Evolutionary conservation across 768 basidiomycete genomes (phyloP).

Genomic region (Lactarius tabidus): DNA sequence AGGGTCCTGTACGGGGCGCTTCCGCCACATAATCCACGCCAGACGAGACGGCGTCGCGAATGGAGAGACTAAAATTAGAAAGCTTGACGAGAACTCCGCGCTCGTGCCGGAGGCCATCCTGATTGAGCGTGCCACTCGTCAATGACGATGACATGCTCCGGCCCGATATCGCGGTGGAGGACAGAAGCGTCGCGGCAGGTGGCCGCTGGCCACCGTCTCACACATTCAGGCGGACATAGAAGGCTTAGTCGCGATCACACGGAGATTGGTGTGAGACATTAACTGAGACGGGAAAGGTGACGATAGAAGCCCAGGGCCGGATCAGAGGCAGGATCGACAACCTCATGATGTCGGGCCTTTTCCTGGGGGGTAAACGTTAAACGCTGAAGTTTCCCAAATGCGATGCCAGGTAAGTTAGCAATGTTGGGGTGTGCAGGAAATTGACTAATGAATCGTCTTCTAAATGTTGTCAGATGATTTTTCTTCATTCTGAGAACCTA

Average conservation of each 20-base stretch:
- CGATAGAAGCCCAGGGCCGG: slow-evolving; percentile 84
- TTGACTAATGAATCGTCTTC: slow-evolving; percentile 93
- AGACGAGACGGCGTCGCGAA: too few species aligned
- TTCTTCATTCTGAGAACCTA: not conserved
- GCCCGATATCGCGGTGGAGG: slow-evolving; percentile 96
- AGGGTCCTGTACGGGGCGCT: too few species aligned
- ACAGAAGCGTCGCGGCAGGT: slow-evolving; percentile 91
- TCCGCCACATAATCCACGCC: too few species aligned
- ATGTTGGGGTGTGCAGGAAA: slow-evolving; percentile 89
- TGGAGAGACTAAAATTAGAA: too few species aligned
- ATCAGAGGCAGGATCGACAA: slow-evolving; percentile 40
- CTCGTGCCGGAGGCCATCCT: slow-evolving; percentile 58
- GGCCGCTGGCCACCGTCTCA: too few species aligned
- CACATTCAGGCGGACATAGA: too few species aligned
- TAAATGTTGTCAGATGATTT: slow-evolving; percentile 30
- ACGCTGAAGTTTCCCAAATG: slow-evolving; percentile 88
- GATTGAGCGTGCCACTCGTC: slow-evolving; percentile 61
- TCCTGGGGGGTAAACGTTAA: slow-evolving; percentile 91
- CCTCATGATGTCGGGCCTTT: slow-evolving; percentile 86
- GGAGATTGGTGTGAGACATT: slow-evolving; percentile 84
- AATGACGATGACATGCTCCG: slow-evolving; percentile 96
- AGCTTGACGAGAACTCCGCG: slow-evolving; percentile 94
- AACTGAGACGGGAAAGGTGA: slow-evolving; percentile 74
- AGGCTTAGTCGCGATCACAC: slow-evolving; percentile 90
- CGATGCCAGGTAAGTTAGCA: slow-evolving; percentile 90